phyloP scores from a whole-genome alignment of 1,139 yeast genomes.

The Eremothecium gossypii region DNA sequence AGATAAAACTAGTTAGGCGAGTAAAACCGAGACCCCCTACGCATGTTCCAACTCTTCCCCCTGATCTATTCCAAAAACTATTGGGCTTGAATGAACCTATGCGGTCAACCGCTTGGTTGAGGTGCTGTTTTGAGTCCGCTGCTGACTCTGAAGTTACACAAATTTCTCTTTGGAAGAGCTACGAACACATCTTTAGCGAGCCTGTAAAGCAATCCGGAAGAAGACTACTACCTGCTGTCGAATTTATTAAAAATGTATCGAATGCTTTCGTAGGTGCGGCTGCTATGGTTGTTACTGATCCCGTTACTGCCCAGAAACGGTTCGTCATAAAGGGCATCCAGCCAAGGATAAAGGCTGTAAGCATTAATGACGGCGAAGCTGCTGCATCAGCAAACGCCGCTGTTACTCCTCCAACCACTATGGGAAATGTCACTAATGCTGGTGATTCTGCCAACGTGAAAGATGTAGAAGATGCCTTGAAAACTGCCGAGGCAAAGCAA shows the following conservation, averaged over 20 bases:
- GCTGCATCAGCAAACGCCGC: conserved; percentile 10
- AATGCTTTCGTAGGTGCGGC: conserved; percentile 85
- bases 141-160: conserved; percentile 83
- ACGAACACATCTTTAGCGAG: conserved; percentile 71
- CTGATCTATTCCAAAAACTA: conserved; percentile 53
- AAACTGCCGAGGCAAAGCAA: conserved; percentile 21
- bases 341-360: conserved; percentile 47
- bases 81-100: conserved; percentile 71
- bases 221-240: conserved; percentile 84
- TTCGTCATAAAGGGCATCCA: conserved; percentile 88
- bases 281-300: conserved; percentile 75
- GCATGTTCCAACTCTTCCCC: conserved; percentile 49
- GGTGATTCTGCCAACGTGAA: conserved; percentile 5
- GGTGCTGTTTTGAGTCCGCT: conserved; percentile 79
- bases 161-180: conserved; percentile 90
- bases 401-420: conserved; percentile 7
- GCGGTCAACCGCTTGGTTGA: conserved; percentile 91
- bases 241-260: conserved; percentile 87
- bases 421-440: neutral
- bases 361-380: conserved; percentile 29
- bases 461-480: conserved; percentile 12
- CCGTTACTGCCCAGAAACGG: conserved; percentile 55
- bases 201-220: conserved; percentile 39
- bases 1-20: conserved; percentile 36
- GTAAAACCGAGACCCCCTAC: conserved; percentile 46